Base-by-base conservation (phyloP, 306 rosid genomes). In the Cicer chorassanicum region DNA sequence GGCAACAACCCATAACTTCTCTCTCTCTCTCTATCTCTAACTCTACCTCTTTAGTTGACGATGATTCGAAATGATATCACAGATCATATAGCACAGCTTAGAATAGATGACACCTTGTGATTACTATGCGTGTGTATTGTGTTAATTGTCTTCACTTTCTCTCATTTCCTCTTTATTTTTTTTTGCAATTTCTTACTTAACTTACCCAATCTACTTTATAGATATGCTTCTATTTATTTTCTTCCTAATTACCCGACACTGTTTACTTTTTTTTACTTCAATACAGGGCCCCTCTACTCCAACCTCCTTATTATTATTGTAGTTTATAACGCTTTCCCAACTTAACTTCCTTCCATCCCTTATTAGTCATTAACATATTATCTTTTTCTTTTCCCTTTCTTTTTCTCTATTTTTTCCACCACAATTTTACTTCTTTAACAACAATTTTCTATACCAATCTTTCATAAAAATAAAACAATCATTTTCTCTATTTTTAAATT, bases 1-100 rank as follows among this genome's bases (percentile, higher is more conserved):
- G 19, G 39, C 66, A 60, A 60, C 66, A 60, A 60, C 66, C 66
- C 66, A 60, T 60, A 19, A 21, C 34, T 34, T 54, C 14, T 6
- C 5, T 60, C 5, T 60, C 44, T 60, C 44, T 60, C 19, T 12
- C 11, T 60, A 7, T 34, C 15, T 57, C 14, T 46, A 4, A 0
- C 14, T 50, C 19, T 14, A 48, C 6, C 8, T n/a, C 7, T 50
- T 50, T 0, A 14, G 16, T n/a, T n/a, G 8, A 49, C 3, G 36
- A 49, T 49, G 18, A 15, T 54, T 8, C 45, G 45, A 42, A 42
- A 42, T 42, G 45, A 42, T 42, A 6, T 42, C 9, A 54, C 29
- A 54, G 60, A 54, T 54, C 61, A 54, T 18, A 54, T 18, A 54
- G 14, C 55, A 49, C 56, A 50, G 36, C 36, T 3, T 29, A 29